These are phyloP conservation scores for Mrakiaceae sp. DNA, from an alignment of 1,284 basidiomycete species.

Conservation along the genomic window DNA sequence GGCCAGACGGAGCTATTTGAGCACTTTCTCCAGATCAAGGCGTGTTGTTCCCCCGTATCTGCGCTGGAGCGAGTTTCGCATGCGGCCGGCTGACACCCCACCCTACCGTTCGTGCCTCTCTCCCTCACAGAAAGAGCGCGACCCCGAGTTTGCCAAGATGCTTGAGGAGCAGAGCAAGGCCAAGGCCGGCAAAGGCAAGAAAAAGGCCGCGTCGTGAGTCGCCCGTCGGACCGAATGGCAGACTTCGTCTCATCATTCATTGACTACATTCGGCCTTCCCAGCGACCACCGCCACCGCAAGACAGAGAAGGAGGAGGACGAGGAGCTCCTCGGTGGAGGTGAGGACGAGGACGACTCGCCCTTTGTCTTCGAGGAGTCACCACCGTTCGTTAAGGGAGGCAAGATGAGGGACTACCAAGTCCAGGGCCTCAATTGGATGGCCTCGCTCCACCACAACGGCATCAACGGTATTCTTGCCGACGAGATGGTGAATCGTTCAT, in stretches of 20 bases:
- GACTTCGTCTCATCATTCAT: not conserved
- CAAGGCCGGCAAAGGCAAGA: conserved; percentile 66
- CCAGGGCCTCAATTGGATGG: conserved; percentile 97
- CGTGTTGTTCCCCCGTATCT: conserved; percentile 27
- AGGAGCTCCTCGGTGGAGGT: conserved; percentile 80
- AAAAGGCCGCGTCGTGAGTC: conserved; percentile 54
- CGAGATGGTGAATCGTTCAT: conserved; percentile 61
- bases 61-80: no score
- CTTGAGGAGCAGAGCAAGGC: conserved; percentile 56
- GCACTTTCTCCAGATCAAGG: conserved; percentile 92
- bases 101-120: not conserved
- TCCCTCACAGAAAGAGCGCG: conserved; percentile 57
- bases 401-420: conserved; percentile 90
- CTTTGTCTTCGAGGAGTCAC: conserved; percentile 76
- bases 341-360: conserved; percentile 68
- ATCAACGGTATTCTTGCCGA: conserved; percentile 88
- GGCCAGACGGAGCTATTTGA: conserved; percentile 94
- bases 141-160: conserved; percentile 85
- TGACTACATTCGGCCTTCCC: conserved; percentile 35
- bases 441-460: conserved; percentile 81
- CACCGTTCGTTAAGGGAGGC: conserved; percentile 71
- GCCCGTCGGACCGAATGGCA: no score
- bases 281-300: conserved; percentile 77
- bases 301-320: conserved; percentile 96
- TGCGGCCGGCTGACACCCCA: not conserved